phyloP scores from a whole-genome alignment of 257 asterid genomes.

The Primulina tabacum region DNA sequence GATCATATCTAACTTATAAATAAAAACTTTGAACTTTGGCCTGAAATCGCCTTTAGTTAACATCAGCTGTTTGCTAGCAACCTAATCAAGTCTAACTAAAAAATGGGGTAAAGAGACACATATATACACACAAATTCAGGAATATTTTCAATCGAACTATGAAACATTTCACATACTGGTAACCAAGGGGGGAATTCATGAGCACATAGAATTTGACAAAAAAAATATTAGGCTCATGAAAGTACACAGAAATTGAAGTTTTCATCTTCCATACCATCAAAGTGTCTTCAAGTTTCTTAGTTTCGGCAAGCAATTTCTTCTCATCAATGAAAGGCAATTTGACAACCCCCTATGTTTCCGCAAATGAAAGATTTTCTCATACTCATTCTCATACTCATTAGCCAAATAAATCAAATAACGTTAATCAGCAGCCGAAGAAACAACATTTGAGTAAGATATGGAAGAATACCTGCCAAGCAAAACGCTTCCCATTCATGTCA shows the following conservation, averaged over 20 bases:
- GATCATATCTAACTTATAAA: too few relatives aligned
- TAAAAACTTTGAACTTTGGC: too few relatives aligned
- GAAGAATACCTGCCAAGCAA: constrained; percentile 88
- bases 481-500: constrained; percentile 97
- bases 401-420: constrained; percentile 15
- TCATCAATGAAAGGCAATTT: constrained; percentile 95
- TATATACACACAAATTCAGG: too few relatives aligned
- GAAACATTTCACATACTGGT: too few relatives aligned
- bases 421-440: constrained; percentile 21
- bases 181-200: too few relatives aligned
- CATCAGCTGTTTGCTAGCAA: too few relatives aligned
- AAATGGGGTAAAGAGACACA: too few relatives aligned
- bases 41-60: too few relatives aligned
- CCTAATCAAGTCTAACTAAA: too few relatives aligned
- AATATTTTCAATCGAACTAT: too few relatives aligned
- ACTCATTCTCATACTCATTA: constrained; percentile 12
- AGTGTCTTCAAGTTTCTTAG: constrained; percentile 76
- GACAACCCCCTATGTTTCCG: constrained; percentile 63
- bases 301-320: constrained; percentile 79
- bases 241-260: constrained; percentile 13
- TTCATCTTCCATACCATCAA: constrained; percentile 64
- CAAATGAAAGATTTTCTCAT: constrained; percentile 28
- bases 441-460: constrained; percentile 3
- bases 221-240: neutral
- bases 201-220: too few relatives aligned